Evolutionary conservation across 495 filamentous ascomycete genomes (phyloP).

Genomic region (Sordaria brevicollis): DNA sequence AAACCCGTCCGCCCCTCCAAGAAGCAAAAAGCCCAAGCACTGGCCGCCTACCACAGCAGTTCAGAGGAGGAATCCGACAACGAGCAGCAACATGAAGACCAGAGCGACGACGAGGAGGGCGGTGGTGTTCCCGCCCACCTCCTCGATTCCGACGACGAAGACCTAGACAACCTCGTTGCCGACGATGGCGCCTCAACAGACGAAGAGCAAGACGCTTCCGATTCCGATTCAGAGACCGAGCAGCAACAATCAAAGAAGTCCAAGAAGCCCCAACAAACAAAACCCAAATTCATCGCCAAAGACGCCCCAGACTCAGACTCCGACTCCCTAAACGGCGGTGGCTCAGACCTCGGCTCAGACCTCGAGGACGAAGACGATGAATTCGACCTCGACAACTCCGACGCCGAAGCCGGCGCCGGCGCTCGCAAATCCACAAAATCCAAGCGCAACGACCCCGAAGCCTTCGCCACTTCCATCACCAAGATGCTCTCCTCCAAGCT

Average conservation of each 20-base stretch:
- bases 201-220: constrained; percentile 23
- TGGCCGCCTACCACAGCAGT: constrained; percentile 62
- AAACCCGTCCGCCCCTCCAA: constrained; percentile 41
- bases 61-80: constrained; percentile 30
- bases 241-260: constrained; percentile 3
- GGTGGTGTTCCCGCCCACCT: constrained; percentile 55
- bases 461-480: constrained; percentile 82
- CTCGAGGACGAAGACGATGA: constrained; percentile 21
- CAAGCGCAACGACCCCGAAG: constrained; percentile 83
- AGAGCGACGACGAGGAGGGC: constrained; percentile 25
- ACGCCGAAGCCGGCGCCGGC: constrained; percentile 17
- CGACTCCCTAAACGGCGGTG: constrained; percentile 1
- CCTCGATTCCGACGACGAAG: constrained; percentile 56
- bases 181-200: constrained; percentile 31
- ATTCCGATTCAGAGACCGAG: constrained; percentile 29
- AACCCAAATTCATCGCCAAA: constrained; percentile 18
- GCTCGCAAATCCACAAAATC: constrained; percentile 27
- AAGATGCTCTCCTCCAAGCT: constrained; percentile 86
- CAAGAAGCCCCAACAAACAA: constrained; percentile 7
- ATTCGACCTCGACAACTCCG: constrained; percentile 27
- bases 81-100: not conserved
- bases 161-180: constrained; percentile 35
- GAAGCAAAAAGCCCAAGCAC: constrained; percentile 53
- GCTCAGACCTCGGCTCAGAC: not conserved
- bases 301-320: constrained; percentile 24